Base-by-base conservation (phyloP, 1,139 yeast species). In the Chernovozyma aurita region DNA sequence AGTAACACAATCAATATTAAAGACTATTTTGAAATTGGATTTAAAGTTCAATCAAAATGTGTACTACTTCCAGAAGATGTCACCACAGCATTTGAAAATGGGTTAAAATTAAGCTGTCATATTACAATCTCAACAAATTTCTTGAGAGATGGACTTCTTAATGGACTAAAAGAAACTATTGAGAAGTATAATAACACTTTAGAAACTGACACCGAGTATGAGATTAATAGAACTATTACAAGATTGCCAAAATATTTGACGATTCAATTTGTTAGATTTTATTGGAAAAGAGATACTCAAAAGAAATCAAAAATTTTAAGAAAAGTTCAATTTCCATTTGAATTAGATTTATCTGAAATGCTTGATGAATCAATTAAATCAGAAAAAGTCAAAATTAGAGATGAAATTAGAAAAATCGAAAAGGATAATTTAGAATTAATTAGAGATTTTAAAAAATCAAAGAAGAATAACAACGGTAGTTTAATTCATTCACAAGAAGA, bases 261-360 rank as follows among this genome's bases (percentile, higher is more conserved):
- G 12, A 87, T 94, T 34, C 95, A 92, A 57, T 92, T 85, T 60
- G 94, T 92, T 47, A 76, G 99, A 52, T 92, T 92, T 58, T 92
- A 80, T 61, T 92, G 98, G 98, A 85, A 94, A 57, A 76, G 92
- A 52, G 95, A 92, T 42, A 85, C 95, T 7, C 80, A 78, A 47
- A 85, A 84, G 63, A 92, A 92, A 65, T 85, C 95, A 24, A 92
- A 92, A 65, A 92, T 92, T 57, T 70, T 92, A 57, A 80, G 98
- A 55, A 88, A 83, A 61, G 98, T 92, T 21, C 86, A 83, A 44
- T 92, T 94, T 62, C 99, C 99, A 31, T 85, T 88, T 62, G 94
- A 85, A 57, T 70, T 90, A 41, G 99, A 92, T 56, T 72, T 88
- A 32, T 76, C 92, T 13, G 97, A 90, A 52, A 68, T 90, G 64